Conservation (phyloP, 2,329 filamentous ascomycete genomes). For the Plectosphaerella cucumerina region DNA sequence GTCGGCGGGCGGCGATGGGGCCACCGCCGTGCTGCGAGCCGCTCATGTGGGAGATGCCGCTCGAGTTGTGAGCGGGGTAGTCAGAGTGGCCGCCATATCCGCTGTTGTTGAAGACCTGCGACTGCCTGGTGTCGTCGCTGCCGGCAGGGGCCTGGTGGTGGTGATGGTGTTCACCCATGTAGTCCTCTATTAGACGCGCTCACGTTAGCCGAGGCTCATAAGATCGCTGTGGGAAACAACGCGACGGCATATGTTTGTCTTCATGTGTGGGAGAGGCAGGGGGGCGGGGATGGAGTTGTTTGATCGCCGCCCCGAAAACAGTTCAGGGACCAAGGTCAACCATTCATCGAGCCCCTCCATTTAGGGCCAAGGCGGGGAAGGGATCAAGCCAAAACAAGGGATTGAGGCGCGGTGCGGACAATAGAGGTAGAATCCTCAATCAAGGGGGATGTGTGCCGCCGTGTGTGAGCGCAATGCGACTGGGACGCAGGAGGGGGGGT, state of each 20-base stretch:
- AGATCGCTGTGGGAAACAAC: background rate
- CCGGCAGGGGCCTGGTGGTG: conserved; percentile 58
- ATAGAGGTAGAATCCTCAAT: conserved; percentile 5
- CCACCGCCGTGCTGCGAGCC: conserved; percentile 22
- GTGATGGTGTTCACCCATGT: conserved; percentile 64
- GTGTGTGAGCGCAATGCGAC: conserved; percentile 5
- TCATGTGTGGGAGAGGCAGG: background rate
- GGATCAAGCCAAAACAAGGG: no score
- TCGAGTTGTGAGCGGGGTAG: conserved; percentile 48
- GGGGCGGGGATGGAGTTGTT: background rate
- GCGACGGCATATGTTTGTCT: background rate
- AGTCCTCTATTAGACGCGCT: conserved; percentile 43
- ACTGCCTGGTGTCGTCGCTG: conserved; percentile 63
- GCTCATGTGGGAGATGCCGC: conserved; percentile 61
- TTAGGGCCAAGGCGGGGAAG: no score
- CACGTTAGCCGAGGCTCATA: conserved; percentile 17
- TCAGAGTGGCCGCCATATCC: conserved; percentile 61
- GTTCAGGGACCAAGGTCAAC: no score
- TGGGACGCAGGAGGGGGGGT: conserved; percentile 10
- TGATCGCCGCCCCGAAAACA: background rate
- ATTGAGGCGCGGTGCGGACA: no score
- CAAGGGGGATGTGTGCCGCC: background rate
- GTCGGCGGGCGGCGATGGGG: conserved; percentile 28
- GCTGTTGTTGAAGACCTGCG: conserved; percentile 63
- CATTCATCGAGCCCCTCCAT: no score